Percentiles rank a stretch among this genome's conserved stretches.
Evolutionary conservation across 192 early-diverging fungal genomes (phyloP).

Genomic region (Podila clonocystis): DNA sequence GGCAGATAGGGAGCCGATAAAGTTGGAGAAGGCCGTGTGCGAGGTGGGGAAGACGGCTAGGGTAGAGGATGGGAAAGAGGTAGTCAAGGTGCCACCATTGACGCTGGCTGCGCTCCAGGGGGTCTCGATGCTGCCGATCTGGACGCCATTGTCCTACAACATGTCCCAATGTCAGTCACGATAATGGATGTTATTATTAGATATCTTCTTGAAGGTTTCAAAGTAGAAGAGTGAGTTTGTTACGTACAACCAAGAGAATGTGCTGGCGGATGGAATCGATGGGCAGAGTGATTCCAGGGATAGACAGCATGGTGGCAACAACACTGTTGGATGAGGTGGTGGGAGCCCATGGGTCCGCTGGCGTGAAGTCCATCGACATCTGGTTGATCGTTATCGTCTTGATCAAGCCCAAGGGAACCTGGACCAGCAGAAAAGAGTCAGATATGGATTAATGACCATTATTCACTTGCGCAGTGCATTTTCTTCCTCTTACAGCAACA

Average conservation of each 20-base stretch:
- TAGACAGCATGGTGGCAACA: constrained; percentile 49
- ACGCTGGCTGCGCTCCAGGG: constrained; percentile 24
- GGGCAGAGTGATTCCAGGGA: constrained; percentile 45
- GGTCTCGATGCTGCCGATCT: constrained; percentile 34
- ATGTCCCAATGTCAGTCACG: too few species aligned
- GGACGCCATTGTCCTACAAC: constrained; percentile 25
- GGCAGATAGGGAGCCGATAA: constrained; percentile 23
- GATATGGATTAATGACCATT: too few species aligned
- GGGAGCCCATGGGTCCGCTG: constrained; percentile 54
- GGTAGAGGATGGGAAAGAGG: constrained; percentile 24
- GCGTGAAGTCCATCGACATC: constrained; percentile 60
- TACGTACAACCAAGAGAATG: constrained; percentile 29
- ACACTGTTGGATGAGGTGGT: constrained; percentile 52
- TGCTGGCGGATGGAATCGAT: constrained; percentile 29
- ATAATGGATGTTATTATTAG: too few species aligned
- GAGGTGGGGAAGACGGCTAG: constrained; percentile 31
- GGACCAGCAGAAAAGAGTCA: neutral
- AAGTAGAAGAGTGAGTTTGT: too few species aligned
- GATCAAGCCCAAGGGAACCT: constrained; percentile 50
- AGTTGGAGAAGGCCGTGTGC: constrained; percentile 26
- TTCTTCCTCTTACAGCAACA: constrained; percentile 16
- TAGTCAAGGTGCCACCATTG: constrained; percentile 15
- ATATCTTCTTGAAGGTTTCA: neutral
- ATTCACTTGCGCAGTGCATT: too few species aligned
- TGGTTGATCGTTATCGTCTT: constrained; percentile 51